Conservation (phyloP, 2,329 filamentous ascomycete genomes). For the Xylaria multiplex region DNA sequence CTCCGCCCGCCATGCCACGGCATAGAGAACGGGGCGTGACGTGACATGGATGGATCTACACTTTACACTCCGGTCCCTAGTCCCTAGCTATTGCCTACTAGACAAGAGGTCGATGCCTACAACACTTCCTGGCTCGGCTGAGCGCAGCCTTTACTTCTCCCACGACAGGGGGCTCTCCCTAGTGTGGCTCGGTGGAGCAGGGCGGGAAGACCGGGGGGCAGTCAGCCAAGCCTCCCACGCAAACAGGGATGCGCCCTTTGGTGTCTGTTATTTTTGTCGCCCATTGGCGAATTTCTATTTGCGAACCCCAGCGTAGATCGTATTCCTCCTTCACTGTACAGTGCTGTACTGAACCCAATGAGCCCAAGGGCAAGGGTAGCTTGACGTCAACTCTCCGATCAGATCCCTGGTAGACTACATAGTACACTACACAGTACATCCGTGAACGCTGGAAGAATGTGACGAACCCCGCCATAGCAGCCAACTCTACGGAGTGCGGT, state of each 20-base stretch:
- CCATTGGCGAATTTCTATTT: slow-evolving; percentile 33
- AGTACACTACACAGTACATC: not conserved
- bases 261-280: slow-evolving; percentile 37
- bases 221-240: slow-evolving; percentile 35
- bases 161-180: slow-evolving; percentile 35
- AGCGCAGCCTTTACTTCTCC: slow-evolving; percentile 22
- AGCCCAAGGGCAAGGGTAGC: slow-evolving; percentile 21
- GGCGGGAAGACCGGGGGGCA: slow-evolving; percentile 36
- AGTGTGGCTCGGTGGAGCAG: slow-evolving; percentile 33
- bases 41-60: slow-evolving; percentile 42
- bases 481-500: not conserved
- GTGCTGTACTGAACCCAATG: slow-evolving; percentile 12
- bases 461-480: slow-evolving; percentile 14
- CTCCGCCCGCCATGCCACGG: slow-evolving; percentile 37
- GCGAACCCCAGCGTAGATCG: slow-evolving; percentile 32
- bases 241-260: slow-evolving; percentile 27
- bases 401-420: slow-evolving; percentile 4
- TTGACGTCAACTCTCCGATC: slow-evolving; percentile 33
- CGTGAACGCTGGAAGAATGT: slow-evolving; percentile 8
- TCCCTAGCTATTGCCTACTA: slow-evolving; percentile 3
- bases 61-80: slow-evolving; percentile 11
- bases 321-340: slow-evolving; percentile 16
- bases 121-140: slow-evolving; percentile 26
- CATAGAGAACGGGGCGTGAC: slow-evolving; percentile 34
- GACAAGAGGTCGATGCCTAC: slow-evolving; percentile 32